Base-by-base conservation (phyloP, 495 filamentous ascomycete genomes). In the Neohortaea acidophila region DNA sequence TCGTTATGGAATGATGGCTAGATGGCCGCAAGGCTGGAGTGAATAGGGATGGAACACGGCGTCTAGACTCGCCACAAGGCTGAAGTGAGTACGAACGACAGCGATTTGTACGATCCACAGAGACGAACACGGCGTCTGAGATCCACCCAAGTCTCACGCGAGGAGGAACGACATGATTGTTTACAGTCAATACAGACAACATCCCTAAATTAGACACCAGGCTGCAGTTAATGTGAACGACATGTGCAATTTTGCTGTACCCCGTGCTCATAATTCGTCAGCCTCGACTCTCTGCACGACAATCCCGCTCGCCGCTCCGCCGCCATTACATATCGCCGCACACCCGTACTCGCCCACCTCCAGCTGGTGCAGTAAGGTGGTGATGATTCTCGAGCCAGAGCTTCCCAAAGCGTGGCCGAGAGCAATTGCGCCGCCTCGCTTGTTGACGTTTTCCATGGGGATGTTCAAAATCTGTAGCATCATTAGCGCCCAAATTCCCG, bases 291-390 rank as follows among this genome's bases (percentile, higher is more conserved):
- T 75, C 63, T 94, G 84, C 31, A 97, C 82, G 29, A 97, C 83
- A 60, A 97, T 75, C 0, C 84, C 87, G 15, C 79, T 85, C 2
- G 86, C 82, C 4, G 84, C 87, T 31, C 87, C 87, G 13, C 89
- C 89, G 30, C 89, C 89, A 50, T 97, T 97, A 61, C 89, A 97
- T 42, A 97, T 94, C 8, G 87, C 87, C 13, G 84, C 89, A 38
- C 85, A 79, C 15, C 89, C 89, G 57, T 92, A 94, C 63, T 97
- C 81, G 13, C 85, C 89, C 22, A 76, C 72, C 60, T 87, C 75
- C 37, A 97, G 65, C 56, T 86, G 81, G 57, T 97, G 89, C 38
- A 97, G 67, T 35, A 94, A 59, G 0, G 84, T 93, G 5, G 81
- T 81, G 33, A 97, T 65, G 45, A 97, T 97, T 23, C 89, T 72